Evolutionary conservation across 495 filamentous ascomycete genomes (phyloP).

Genomic region (Paragyromitra xinjiangensis): DNA sequence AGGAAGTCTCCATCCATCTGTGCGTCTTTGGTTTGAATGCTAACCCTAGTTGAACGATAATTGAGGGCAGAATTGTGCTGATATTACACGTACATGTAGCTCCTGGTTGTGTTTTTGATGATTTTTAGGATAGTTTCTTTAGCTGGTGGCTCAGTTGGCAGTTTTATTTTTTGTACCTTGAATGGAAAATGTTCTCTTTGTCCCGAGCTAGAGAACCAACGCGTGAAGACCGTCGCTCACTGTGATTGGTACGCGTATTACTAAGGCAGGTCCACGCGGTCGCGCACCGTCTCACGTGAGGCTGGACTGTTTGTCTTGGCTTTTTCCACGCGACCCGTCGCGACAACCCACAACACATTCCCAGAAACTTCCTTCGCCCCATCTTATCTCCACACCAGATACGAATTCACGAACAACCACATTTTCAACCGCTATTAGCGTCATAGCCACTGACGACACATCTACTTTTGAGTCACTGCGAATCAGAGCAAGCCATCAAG

Average conservation of each 20-base stretch:
- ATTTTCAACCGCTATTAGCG: slow-evolving; percentile 9
- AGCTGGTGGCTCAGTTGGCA: background rate
- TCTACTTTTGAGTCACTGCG: background rate
- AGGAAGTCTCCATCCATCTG: background rate
- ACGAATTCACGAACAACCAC: slow-evolving; percentile 6
- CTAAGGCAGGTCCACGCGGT: slow-evolving; percentile 21
- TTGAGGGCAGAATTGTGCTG: background rate
- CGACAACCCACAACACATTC: slow-evolving; percentile 44
- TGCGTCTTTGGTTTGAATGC: too few relatives aligned
- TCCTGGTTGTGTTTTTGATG: background rate
- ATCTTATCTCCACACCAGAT: slow-evolving; percentile 30
- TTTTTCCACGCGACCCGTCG: slow-evolving; percentile 44
- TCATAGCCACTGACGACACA: background rate
- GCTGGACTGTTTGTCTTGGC: slow-evolving; percentile 44
- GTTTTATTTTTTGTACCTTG: background rate
- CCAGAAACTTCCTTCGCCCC: background rate
- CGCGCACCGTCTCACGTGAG: slow-evolving; percentile 34
- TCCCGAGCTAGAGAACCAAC: background rate
- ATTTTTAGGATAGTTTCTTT: background rate
- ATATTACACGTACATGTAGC: background rate
- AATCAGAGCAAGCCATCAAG: background rate
- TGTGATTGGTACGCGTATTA: background rate
- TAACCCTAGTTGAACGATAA: background rate
- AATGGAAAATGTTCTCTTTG: background rate
- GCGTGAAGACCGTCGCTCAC: background rate